Conservation (phyloP, 495 filamentous ascomycete genomes). For the Bryoglossum gracile region DNA sequence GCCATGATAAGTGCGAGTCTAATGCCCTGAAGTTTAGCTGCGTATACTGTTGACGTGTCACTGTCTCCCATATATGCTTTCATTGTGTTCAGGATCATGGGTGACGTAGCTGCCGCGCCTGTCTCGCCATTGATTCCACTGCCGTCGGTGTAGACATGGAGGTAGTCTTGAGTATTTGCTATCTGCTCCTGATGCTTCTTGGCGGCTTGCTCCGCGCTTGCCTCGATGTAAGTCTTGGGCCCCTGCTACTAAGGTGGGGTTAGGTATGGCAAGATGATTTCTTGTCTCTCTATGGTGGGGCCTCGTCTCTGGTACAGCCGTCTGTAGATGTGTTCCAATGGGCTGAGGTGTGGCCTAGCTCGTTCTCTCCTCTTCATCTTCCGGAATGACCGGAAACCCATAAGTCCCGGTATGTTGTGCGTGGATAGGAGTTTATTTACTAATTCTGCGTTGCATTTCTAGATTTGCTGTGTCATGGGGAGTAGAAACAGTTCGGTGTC, state of each 20-base stretch:
- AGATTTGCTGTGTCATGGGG: background rate
- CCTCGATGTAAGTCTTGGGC: background rate
- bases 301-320: constrained; percentile 4
- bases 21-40: constrained; percentile 13
- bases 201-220: background rate
- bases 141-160: background rate
- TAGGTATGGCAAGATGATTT: constrained; percentile 1
- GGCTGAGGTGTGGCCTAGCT: background rate
- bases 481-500: background rate
- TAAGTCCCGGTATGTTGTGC: background rate
- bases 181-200: background rate
- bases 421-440: background rate
- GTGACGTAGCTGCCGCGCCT: background rate
- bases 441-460: background rate
- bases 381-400: background rate
- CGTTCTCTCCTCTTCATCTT: background rate
- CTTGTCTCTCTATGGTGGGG: constrained; percentile 3
- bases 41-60: constrained; percentile 24
- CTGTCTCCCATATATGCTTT: constrained; percentile 13
- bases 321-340: constrained; percentile 6
- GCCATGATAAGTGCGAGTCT: constrained; percentile 13
- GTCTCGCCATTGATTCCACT: background rate
- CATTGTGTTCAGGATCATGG: background rate
- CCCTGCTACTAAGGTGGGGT: constrained; percentile 5
- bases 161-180: background rate